Evolutionary conservation across 202 grass and related monocot genomes (phyloP).

Genomic region (Musa balbisiana): DNA sequence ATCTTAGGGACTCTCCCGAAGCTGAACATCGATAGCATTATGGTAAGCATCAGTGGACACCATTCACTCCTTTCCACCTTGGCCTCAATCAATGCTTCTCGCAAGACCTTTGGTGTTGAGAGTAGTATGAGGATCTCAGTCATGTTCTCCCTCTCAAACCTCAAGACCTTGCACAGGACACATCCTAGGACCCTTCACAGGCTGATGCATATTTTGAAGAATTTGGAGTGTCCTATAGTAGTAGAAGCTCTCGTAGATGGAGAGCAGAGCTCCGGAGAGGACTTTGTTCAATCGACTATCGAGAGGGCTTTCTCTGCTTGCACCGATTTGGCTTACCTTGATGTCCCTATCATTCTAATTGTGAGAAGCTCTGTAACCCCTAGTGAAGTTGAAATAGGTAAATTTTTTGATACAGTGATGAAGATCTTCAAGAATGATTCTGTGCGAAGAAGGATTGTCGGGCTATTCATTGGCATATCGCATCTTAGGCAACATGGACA

Average conservation of each 20-base stretch:
- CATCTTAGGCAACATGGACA: background rate
- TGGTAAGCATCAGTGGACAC: slow-evolving; percentile 29
- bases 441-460: slow-evolving; percentile 7
- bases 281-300: slow-evolving; percentile 23
- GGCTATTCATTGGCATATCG: slow-evolving; percentile 20
- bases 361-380: slow-evolving; percentile 13
- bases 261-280: slow-evolving; percentile 11
- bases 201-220: slow-evolving; percentile 37
- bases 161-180: slow-evolving; percentile 29
- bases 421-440: background rate
- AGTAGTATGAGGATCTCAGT: slow-evolving; percentile 30
- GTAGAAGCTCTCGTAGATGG: slow-evolving; percentile 28
- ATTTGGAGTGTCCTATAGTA: slow-evolving; percentile 39
- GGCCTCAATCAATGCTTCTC: slow-evolving; percentile 32
- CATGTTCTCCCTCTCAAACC: slow-evolving; percentile 37
- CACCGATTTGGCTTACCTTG: background rate
- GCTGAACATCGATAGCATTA: slow-evolving; percentile 36
- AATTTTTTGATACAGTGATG: slow-evolving; percentile 3
- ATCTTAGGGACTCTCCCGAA: slow-evolving; percentile 18
- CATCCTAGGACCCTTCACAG: slow-evolving; percentile 21
- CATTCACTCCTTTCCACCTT: slow-evolving; percentile 26
- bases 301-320: slow-evolving; percentile 9
- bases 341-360: slow-evolving; percentile 25
- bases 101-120: slow-evolving; percentile 25
- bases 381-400: slow-evolving; percentile 9